Evolutionary conservation across 2,329 filamentous ascomycete genomes (phyloP), one percentile per base, ranked within the genome.

Genomic region (Teratosphaeriaceae sp.): DNA sequence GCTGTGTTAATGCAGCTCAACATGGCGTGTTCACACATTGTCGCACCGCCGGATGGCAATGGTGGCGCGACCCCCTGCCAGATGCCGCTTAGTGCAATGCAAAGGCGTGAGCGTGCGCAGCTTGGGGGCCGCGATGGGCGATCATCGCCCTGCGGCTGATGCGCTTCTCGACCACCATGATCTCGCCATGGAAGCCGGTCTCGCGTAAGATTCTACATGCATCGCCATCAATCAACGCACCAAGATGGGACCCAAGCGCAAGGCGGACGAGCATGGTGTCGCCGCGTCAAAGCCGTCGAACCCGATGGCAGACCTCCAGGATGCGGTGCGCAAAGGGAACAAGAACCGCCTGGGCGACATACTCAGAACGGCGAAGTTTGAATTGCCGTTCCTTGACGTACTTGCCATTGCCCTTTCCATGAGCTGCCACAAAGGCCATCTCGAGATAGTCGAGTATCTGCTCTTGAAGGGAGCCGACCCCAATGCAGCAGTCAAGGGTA

Each of bases 361-460:
- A 9, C 15, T 37, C 9, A 9, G 18, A 6, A 22, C 15, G 9
- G 8, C 15, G 19, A 37, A 9, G 11, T 37, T 37, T 15, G 40
- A 38, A 16, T 20, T 15, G 15, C 16, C 27, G 5, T 23, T 22
- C 8, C 12, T 41, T 2, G 39, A 49, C 8, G 24, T 38, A 7
- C 43, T 49, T 23, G 41, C 37, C 6, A 40, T 46, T 27, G 40
- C 37, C 11, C 33, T 49, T 18, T 33, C 38, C 3, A 39, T 44
- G 12, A 18, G 34, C 37, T 46, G 40, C 30, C 35, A 44, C 5
- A 19, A 38, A 24, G 44, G 38, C 3, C 15, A 26, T n/a, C 29
- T 15, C 15, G 33, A 40, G 15, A 22, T 35, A n/a, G 44, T 37
- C 6, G 21, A 31, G 3, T 22, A 19, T 21, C 29, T 47, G 6